These are phyloP conservation scores for Rhododendron ovatum DNA, from an alignment of 148 eudicot genomes.

Conservation along the genomic window DNA sequence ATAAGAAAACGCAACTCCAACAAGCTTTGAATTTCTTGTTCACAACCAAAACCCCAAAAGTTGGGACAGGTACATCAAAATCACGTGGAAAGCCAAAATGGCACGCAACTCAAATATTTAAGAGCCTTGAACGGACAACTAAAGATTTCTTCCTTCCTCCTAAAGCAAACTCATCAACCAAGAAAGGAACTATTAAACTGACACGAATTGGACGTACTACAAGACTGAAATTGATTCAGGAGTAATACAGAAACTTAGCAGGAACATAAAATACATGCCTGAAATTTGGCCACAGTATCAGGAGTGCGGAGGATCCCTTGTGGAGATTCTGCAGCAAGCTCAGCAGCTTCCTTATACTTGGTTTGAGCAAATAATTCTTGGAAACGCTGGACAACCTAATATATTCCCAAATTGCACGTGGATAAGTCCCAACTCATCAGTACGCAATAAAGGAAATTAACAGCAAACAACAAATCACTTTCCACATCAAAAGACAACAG, in stretches of 20 bases:
- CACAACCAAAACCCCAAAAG: neutral
- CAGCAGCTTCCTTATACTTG: constrained; percentile 98
- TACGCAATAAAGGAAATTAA: neutral
- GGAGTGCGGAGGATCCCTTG: constrained; percentile 96
- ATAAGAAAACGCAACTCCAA: neutral
- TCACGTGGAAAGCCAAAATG: constrained; percentile 5
- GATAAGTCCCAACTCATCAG: neutral
- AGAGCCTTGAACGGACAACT: neutral
- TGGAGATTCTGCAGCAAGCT: constrained; percentile 99
- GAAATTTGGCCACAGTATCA: constrained; percentile 98
- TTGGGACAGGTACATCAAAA: neutral
- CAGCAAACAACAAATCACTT: neutral
- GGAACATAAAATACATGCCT: constrained; percentile 38
- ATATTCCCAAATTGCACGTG: neutral
- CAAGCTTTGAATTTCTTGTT: neutral
- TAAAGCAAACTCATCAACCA: neutral
- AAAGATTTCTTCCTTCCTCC: neutral
- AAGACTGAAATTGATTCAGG: neutral
- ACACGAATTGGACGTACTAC: neutral
- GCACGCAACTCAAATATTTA: neutral
- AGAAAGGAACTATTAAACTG: neutral
- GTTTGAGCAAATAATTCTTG: constrained; percentile 98
- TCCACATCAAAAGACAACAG: neutral
- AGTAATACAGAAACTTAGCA: neutral
- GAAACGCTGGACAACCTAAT: constrained; percentile 95